Conservation (phyloP, 768 basidiomycete species). For the Leccinum imitatum region DNA sequence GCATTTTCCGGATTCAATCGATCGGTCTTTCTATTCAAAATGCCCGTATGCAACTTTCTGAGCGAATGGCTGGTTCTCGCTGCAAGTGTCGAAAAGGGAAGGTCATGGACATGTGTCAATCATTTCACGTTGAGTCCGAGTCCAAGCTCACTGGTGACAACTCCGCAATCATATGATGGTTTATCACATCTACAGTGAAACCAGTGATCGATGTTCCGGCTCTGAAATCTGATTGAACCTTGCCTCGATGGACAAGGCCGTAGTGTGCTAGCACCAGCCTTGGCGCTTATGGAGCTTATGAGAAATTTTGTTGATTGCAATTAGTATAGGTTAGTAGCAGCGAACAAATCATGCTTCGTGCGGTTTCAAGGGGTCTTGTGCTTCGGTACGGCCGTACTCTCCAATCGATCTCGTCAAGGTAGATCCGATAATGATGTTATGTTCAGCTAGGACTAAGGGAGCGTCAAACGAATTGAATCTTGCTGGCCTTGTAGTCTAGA, state of each 20-base stretch:
- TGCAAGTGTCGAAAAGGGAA: not conserved
- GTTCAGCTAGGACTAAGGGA: not conserved
- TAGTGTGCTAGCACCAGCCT: too few species aligned
- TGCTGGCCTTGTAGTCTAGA: conserved; percentile 34
- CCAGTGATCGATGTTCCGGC: not conserved
- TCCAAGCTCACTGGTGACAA: not conserved
- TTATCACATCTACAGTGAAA: not conserved
- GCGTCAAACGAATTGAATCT: not conserved
- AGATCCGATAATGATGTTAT: not conserved
- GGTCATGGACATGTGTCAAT: not conserved
- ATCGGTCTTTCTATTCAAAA: conserved; percentile 1
- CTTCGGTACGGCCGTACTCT: not conserved
- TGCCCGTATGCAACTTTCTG: not conserved
- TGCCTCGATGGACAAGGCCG: not conserved
- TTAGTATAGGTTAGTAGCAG: not conserved
- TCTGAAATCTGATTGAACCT: not conserved
- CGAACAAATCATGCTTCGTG: not conserved
- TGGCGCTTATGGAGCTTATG: not conserved
- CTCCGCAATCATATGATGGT: not conserved
- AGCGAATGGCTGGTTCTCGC: not conserved
- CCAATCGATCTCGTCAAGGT: not conserved
- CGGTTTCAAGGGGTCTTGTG: not conserved
- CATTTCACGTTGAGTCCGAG: not conserved
- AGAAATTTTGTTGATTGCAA: not conserved
- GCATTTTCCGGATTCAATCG: not conserved